These are phyloP conservation scores for Cyclocybe cylindracea DNA, from an alignment of 768 basidiomycete species.

Conservation along the genomic window DNA sequence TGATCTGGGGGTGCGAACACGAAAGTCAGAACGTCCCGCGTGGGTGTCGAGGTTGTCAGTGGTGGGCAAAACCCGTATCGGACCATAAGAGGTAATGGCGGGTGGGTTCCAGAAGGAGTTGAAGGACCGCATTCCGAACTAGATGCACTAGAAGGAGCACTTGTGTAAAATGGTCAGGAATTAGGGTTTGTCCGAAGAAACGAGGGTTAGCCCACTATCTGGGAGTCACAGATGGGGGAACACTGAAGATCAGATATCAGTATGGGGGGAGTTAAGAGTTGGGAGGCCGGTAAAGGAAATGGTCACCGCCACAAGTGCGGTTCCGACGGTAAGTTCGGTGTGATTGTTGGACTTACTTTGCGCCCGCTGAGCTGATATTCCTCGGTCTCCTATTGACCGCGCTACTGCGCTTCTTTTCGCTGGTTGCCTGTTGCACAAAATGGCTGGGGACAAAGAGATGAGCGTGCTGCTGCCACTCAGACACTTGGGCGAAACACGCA, in stretches of 20 bases:
- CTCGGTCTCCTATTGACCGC: conserved; percentile 64
- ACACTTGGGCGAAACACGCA: conserved; percentile 39
- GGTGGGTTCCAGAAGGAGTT: conserved; percentile 21
- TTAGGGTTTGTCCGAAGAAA: background rate
- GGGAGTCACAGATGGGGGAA: conserved; percentile 35
- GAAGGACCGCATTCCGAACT: conserved; percentile 21
- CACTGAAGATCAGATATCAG: conserved; percentile 15
- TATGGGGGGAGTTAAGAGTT: conserved; percentile 13
- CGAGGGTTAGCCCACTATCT: conserved; percentile 34
- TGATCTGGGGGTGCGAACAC: conserved; percentile 76
- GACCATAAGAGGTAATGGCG: conserved; percentile 40
- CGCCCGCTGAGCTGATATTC: conserved; percentile 48
- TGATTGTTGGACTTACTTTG: conserved; percentile 38
- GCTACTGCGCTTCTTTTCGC: conserved; percentile 75
- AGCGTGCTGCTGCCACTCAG: too few relatives aligned
- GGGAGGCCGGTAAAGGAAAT: conserved; percentile 12
- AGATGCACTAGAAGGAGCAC: conserved; percentile 19
- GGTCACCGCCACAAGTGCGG: conserved; percentile 20
- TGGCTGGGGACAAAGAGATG: conserved; percentile 44
- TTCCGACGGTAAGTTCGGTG: conserved; percentile 16
- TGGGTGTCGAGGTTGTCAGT: conserved; percentile 59
- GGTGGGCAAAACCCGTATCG: conserved; percentile 52
- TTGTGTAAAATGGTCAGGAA: background rate
- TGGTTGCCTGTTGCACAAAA: conserved; percentile 81
- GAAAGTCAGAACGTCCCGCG: conserved; percentile 67